Percentiles rank a stretch among this genome's conserved stretches.
These are phyloP conservation scores for Umbelopsis sp. DNA, from an alignment of 192 early-diverging fungal species.

Conservation along the genomic window DNA sequence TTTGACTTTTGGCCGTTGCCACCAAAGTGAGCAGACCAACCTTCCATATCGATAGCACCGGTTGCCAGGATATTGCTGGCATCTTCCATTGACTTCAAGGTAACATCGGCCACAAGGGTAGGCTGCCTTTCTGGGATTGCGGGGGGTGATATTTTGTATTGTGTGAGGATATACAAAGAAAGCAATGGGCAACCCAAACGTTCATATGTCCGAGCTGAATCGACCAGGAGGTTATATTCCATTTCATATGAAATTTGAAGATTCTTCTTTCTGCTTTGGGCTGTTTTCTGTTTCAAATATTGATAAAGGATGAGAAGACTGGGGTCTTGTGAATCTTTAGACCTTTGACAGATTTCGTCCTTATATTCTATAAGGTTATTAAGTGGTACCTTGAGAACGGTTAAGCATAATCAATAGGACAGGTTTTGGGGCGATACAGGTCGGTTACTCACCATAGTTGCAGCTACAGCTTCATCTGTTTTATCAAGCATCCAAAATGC, in stretches of 20 bases:
- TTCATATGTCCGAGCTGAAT: constrained; percentile 72
- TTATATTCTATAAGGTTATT: too few species aligned
- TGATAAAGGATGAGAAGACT: constrained; percentile 72
- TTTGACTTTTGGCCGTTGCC: not conserved
- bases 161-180: constrained; percentile 71
- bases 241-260: constrained; percentile 48
- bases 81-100: constrained; percentile 8
- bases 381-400: too few species aligned
- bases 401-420: too few species aligned
- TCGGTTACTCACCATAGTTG: constrained; percentile 54
- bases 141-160: constrained; percentile 32
- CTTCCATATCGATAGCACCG: not conserved
- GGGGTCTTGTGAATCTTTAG: constrained; percentile 38
- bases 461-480: constrained; percentile 58
- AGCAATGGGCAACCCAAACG: constrained; percentile 77
- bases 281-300: constrained; percentile 58
- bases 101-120: constrained; percentile 10
- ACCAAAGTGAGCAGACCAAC: not conserved
- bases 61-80: not conserved
- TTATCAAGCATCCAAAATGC: constrained; percentile 61
- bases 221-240: constrained; percentile 66
- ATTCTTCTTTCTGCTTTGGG: constrained; percentile 50
- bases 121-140: not conserved
- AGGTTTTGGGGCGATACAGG: too few species aligned
- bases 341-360: too few species aligned